Evolutionary conservation across 805 yeast species (phyloP).

Genomic region (Wickerhamiella allomyrinae): DNA sequence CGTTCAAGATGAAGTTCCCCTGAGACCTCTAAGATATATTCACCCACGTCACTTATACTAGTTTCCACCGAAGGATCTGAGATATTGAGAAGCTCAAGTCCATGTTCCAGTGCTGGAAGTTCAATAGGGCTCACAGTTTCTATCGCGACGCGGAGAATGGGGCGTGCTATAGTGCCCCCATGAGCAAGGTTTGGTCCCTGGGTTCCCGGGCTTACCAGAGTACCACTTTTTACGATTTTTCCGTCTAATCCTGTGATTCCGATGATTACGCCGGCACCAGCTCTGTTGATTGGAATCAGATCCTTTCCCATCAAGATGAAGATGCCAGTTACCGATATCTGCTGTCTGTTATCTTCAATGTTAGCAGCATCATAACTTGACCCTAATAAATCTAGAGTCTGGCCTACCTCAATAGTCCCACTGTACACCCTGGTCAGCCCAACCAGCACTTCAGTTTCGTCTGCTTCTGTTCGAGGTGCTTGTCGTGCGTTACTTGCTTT

Average conservation of each 20-base stretch:
- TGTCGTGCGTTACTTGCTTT: constrained; percentile 6
- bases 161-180: constrained; percentile 60
- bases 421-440: constrained; percentile 85
- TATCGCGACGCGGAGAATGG: constrained; percentile 88
- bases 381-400: constrained; percentile 59
- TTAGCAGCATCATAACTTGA: constrained; percentile 70
- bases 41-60: constrained; percentile 78
- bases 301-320: constrained; percentile 89
- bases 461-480: constrained; percentile 25
- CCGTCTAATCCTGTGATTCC: constrained; percentile 88
- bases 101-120: constrained; percentile 59
- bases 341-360: constrained; percentile 29
- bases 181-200: constrained; percentile 68
- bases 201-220: constrained; percentile 44
- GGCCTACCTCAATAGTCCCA: constrained; percentile 68
- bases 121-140: constrained; percentile 75
- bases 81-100: constrained; percentile 60
- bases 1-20: constrained; percentile 95
- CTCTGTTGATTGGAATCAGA: constrained; percentile 55
- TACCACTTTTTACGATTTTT: constrained; percentile 72
- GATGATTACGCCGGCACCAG: constrained; percentile 90
- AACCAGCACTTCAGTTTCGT: constrained; percentile 47
- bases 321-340: constrained; percentile 50
- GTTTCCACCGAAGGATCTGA: constrained; percentile 94
- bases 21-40: constrained; percentile 83